phyloP scores from a whole-genome alignment of 176 grass and related monocot genomes.

The bread wheat (Triticum aestivum) region IWGSC_CS_RefSeq_v2.1 NC_057813.1:255068789-255069288 shows the following conservation, averaged over 20 bases:
- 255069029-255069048: conserved; percentile 99
- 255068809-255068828: conserved; percentile 76
- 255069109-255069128: conserved; percentile 41
- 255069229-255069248: conserved; percentile 25
- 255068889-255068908: conserved; percentile 99
- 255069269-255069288: conserved; percentile 41
- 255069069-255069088: conserved; percentile 63
- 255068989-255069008: conserved; percentile 78
- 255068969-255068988: conserved; percentile 96
- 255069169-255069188: conserved; percentile 24
- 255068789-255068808: conserved; percentile 62
- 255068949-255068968: conserved; percentile 83
- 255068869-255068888: conserved; percentile 99
- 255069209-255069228: conserved; percentile 92
- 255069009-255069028: conserved; percentile 92
- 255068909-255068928: conserved; percentile 99
- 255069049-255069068: conserved; percentile 78
- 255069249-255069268: not conserved
- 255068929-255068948: conserved; percentile 75
- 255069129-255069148: not conserved
- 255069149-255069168: not conserved
- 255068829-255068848: conserved; percentile 74
- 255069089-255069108: conserved; percentile 63
- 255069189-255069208: conserved; percentile 86
- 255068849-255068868: conserved; percentile 81